Conservation (phyloP, 164 flowering plant genomes). For the Dillenia turbinata region DNA sequence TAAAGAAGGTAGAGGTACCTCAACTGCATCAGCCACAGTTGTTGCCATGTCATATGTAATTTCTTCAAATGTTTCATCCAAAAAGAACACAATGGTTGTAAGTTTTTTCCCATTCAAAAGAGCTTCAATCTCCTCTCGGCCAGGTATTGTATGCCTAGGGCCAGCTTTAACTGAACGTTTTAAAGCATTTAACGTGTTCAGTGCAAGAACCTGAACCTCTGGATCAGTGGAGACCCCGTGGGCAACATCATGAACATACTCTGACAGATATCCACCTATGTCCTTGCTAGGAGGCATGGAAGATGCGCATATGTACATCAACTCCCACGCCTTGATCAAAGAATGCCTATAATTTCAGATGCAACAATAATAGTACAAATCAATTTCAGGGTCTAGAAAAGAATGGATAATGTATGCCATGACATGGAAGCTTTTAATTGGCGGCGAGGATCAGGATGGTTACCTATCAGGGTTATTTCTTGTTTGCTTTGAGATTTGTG, state of each 20-base stretch:
- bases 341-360: slow-evolving; percentile 46
- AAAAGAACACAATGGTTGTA: slow-evolving; percentile 94
- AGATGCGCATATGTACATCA: slow-evolving; percentile 92
- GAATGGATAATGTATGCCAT: not conserved
- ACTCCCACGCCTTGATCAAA: slow-evolving; percentile 90
- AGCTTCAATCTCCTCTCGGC: slow-evolving; percentile 95
- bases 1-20: slow-evolving; percentile 45
- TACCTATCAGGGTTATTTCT: slow-evolving; percentile 88
- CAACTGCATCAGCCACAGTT: slow-evolving; percentile 90
- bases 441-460: not conserved
- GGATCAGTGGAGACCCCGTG: slow-evolving; percentile 54
- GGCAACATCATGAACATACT: slow-evolving; percentile 86
- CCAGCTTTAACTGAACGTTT: slow-evolving; percentile 96
- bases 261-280: slow-evolving; percentile 81
- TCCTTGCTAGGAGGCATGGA: slow-evolving; percentile 99
- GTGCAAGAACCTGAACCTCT: slow-evolving; percentile 71
- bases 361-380: slow-evolving; percentile 3
- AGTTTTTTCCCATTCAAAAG: slow-evolving; percentile 78
- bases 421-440: not conserved
- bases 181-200: slow-evolving; percentile 78
- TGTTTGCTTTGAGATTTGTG: slow-evolving; percentile 91
- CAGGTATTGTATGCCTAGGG: slow-evolving; percentile 86
- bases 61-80: slow-evolving; percentile 99
- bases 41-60: slow-evolving; percentile 96
- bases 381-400: not conserved